Percentiles rank a stretch among this genome's conserved stretches.
phyloP scores from a whole-genome alignment of 2,329 filamentous ascomycete species.

The Nemania serpens region DNA sequence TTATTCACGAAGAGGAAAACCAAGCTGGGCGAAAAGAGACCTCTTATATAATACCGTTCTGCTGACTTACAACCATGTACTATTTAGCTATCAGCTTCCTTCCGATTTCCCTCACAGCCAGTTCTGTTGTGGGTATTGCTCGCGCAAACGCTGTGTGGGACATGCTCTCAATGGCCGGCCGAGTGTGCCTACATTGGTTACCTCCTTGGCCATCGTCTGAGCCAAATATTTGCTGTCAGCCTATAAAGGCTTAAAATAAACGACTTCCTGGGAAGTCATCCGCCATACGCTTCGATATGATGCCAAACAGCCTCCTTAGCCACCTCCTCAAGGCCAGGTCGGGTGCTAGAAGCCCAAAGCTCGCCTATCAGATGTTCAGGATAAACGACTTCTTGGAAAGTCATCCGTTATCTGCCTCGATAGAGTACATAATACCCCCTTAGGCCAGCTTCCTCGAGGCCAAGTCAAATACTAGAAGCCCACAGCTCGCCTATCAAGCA shows the following conservation, averaged over 20 bases:
- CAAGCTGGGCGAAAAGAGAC: not conserved
- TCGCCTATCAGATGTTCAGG: constrained; percentile 1
- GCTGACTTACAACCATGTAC: not conserved
- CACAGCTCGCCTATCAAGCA: constrained; percentile 3
- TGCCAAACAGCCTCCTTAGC: not conserved
- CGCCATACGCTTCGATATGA: not conserved
- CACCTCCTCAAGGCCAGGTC: not conserved
- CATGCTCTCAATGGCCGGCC: not conserved
- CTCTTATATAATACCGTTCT: not conserved
- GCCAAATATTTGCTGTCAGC: not conserved
- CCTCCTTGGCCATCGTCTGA: not conserved
- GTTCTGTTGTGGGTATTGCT: not conserved
- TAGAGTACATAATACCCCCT: constrained; percentile 9
- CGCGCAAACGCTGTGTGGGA: not conserved
- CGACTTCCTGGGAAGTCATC: not conserved
- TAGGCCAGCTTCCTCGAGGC: constrained; percentile 9
- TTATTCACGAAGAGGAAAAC: too few species aligned
- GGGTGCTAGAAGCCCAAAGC: not conserved
- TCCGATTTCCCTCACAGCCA: not conserved
- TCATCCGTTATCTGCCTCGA: constrained; percentile 8
- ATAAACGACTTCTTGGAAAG: constrained; percentile 11
- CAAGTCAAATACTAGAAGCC: constrained; percentile 12
- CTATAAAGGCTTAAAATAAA: not conserved
- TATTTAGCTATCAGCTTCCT: not conserved
- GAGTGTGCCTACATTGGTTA: not conserved